Evolutionary conservation across 257 asterid genomes (phyloP).

Genomic region (Marsdenia floribunda): DNA sequence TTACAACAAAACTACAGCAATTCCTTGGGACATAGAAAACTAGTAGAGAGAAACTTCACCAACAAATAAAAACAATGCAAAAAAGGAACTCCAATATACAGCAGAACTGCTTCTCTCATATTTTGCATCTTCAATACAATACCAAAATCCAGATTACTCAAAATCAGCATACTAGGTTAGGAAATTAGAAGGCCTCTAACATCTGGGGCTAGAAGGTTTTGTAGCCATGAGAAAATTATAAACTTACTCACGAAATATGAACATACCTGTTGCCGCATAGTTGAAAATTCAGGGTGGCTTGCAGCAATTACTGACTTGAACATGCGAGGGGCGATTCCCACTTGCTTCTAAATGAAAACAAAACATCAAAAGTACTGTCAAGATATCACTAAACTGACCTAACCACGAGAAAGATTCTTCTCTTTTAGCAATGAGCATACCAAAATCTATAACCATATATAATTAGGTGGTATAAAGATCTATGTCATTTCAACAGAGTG

Average conservation of each 20-base stretch:
- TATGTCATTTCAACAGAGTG: not conserved
- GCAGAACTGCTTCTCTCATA: not conserved
- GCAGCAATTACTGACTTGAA: conserved; percentile 98
- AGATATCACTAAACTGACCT: conserved; percentile 2
- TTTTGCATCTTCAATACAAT: not conserved
- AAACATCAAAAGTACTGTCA: not conserved
- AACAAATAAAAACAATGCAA: not conserved
- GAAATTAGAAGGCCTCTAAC: not conserved
- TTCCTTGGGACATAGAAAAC: not conserved
- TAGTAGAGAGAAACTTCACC: not conserved
- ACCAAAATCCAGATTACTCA: not conserved
- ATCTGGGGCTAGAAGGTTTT: not conserved
- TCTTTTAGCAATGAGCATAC: not conserved
- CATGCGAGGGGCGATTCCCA: conserved; percentile 97
- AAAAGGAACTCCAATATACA: too few species aligned
- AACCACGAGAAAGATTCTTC: conserved; percentile 9
- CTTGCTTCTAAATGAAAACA: conserved; percentile 58
- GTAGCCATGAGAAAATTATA: not conserved
- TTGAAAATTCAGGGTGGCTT: conserved; percentile 95
- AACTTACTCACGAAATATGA: not conserved
- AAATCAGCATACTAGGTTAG: not conserved
- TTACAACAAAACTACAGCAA: not conserved
- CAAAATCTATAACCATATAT: not conserved
- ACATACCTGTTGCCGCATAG: conserved; percentile 93
- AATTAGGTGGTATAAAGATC: not conserved